A percentile compares a stretch with the other conserved stretches of the same genome.
Evolutionary conservation across 768 basidiomycete species (phyloP).

Genomic region (Boletus patriciae): DNA sequence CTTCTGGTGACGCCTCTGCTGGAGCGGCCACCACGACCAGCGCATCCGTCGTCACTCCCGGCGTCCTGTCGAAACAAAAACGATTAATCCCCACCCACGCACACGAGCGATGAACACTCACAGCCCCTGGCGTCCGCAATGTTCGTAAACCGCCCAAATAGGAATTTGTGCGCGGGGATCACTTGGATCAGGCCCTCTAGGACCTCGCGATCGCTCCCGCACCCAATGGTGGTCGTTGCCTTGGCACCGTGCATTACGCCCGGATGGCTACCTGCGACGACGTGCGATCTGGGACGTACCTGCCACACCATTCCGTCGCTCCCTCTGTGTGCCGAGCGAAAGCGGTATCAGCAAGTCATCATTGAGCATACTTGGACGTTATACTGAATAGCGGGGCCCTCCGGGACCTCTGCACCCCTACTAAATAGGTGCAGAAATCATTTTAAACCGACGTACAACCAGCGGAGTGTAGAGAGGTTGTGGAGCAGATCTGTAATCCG

Average conservation of each 20-base stretch:
- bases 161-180: constrained; percentile 69
- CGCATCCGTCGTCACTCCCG: constrained; percentile 46
- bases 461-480: too few species aligned
- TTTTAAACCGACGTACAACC: too few species aligned
- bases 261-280: constrained; percentile 40
- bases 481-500: too few species aligned
- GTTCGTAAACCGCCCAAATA: constrained; percentile 81
- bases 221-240: constrained; percentile 74
- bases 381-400: constrained; percentile 10
- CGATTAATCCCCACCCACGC: background rate
- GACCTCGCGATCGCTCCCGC: constrained; percentile 76
- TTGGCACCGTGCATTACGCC: constrained; percentile 81
- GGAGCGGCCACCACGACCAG: constrained; percentile 19
- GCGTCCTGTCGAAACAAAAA: constrained; percentile 43
- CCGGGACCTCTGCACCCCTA: too few species aligned
- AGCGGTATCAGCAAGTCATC: too few species aligned
- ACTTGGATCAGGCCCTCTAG: constrained; percentile 62
- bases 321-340: too few species aligned
- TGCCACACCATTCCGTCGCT: too few species aligned
- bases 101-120: constrained; percentile 51
- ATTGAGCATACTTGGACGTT: constrained; percentile 40
- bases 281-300: too few species aligned
- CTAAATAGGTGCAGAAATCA: too few species aligned
- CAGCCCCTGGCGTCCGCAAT: constrained; percentile 83
- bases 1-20: constrained; percentile 22